These are phyloP conservation scores for Nigrograna mackinnonii DNA, from an alignment of 2,329 filamentous ascomycete genomes.

Conservation along the genomic window DNA sequence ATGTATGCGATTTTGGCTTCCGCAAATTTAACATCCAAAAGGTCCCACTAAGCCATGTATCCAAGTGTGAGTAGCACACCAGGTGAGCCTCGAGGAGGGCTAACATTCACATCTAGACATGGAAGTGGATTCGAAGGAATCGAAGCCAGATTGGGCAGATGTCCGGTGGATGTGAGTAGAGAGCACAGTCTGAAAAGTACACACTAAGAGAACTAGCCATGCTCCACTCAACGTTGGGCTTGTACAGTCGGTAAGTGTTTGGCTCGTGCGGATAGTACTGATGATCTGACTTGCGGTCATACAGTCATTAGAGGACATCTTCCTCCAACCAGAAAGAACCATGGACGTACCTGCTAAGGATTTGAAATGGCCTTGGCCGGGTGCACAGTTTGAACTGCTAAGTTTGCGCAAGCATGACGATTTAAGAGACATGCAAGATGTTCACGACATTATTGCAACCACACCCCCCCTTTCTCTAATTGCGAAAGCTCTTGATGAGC, in stretches of 20 bases:
- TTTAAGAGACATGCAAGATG: background rate
- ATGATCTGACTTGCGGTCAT: no score
- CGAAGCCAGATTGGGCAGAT: constrained; percentile 1
- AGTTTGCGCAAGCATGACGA: background rate
- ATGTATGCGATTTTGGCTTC: background rate
- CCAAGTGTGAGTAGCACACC: no score
- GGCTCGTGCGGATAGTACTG: no score
- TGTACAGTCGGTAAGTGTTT: background rate
- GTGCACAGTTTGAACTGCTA: background rate
- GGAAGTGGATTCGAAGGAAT: no score
- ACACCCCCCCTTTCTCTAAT: background rate
- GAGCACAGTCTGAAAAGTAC: background rate
- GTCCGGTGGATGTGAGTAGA: constrained; percentile 1
- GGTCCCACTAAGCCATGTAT: background rate
- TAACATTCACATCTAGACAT: no score
- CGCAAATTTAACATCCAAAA: background rate
- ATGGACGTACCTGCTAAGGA: no score
- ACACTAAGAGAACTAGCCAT: background rate
- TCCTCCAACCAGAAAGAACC: background rate
- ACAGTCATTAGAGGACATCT: background rate
- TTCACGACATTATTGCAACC: background rate
- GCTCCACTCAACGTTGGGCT: background rate
- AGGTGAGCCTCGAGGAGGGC: no score
- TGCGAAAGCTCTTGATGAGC: background rate
- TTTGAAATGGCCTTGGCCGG: background rate